Base-by-base conservation (phyloP, 1,139 yeast species). In the Trichomonascaceae sp. region DNA sequence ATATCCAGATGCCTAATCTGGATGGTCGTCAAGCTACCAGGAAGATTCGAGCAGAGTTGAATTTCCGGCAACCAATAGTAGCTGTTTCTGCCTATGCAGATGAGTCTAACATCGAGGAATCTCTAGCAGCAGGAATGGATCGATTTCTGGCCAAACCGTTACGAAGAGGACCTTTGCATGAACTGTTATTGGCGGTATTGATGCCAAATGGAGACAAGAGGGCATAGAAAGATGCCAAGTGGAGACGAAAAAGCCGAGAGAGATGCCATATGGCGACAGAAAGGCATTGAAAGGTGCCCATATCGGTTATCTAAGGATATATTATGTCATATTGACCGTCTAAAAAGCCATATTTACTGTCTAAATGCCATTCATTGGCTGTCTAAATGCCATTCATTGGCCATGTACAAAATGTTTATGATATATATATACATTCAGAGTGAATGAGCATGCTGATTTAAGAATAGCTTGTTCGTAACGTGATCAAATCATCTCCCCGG, bases 41-140 rank as follows among this genome's bases (percentile, higher is more conserved):
- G 58, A 76, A 79, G 66, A 86, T 91, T 45, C 75, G 96, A 52
- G 70, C 74, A 43, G 83, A 85, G 52, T 68, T 85, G 58, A 74
- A 76, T 4, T 87, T 77, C 64, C 67, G 69, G 0, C 80, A 81
- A 1, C 96, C 96, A 1, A 89, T 93, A 57, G 93, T 93, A 50
- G 98, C 97, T 0, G 80, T 93, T 54, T 90, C 97, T 0, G 98
- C 98, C 1, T 91, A 87, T 74, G 96, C 97, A 0, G 96, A 91
- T 70, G 88, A 87, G 59, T 85, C 93, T 53, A 93, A 91, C 64
- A 89, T 87, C 51, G 84, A 84, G 61, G 95, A 83, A 58, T 91
- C 98, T 70, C 66, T 87, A 51, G 84, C 80, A 24, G 83, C 85
- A 32, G 98, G 98, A 4, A 91, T 93, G 97, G 77, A 84, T 61